These are phyloP conservation scores for Kwoniella mangroviensis DNA, from an alignment of 768 basidiomycete species.

Conservation along the genomic window DNA sequence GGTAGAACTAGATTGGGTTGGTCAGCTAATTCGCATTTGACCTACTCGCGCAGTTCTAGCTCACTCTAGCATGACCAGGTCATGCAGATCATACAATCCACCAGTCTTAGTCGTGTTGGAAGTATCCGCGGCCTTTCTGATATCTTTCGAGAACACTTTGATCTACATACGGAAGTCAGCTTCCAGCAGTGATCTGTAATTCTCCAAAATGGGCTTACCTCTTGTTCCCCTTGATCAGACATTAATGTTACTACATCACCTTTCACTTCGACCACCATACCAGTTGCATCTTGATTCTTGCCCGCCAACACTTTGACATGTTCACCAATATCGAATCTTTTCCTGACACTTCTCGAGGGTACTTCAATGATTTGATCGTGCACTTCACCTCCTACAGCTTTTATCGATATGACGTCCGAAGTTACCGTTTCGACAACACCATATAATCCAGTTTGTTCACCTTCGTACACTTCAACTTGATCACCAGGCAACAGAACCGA, in stretches of 20 bases:
- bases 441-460: slow-evolving; percentile 89
- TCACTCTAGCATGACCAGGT: slow-evolving; percentile 94
- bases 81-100: slow-evolving; percentile 93
- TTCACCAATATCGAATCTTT: slow-evolving; percentile 94
- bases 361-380: slow-evolving; percentile 60
- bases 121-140: slow-evolving; percentile 95
- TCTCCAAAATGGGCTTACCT: slow-evolving; percentile 62
- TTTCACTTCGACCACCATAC: slow-evolving; percentile 88
- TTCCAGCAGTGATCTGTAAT: not conserved
- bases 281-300: slow-evolving; percentile 91
- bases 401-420: slow-evolving; percentile 83
- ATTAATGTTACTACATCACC: slow-evolving; percentile 87
- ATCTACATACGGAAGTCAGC: slow-evolving; percentile 64
- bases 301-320: slow-evolving; percentile 99
- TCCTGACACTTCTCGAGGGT: slow-evolving; percentile 79
- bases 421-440: slow-evolving; percentile 89
- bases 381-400: slow-evolving; percentile 69
- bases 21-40: slow-evolving; percentile 18
- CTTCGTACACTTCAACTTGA: slow-evolving; percentile 95
- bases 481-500: slow-evolving; percentile 96
- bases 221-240: slow-evolving; percentile 96
- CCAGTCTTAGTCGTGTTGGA: slow-evolving; percentile 88
- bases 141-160: slow-evolving; percentile 94
- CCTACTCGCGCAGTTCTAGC: slow-evolving; percentile 52
- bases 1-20: slow-evolving; percentile 66